Conservation (phyloP, 495 filamentous ascomycete species). For the Daldinia grandis region DNA sequence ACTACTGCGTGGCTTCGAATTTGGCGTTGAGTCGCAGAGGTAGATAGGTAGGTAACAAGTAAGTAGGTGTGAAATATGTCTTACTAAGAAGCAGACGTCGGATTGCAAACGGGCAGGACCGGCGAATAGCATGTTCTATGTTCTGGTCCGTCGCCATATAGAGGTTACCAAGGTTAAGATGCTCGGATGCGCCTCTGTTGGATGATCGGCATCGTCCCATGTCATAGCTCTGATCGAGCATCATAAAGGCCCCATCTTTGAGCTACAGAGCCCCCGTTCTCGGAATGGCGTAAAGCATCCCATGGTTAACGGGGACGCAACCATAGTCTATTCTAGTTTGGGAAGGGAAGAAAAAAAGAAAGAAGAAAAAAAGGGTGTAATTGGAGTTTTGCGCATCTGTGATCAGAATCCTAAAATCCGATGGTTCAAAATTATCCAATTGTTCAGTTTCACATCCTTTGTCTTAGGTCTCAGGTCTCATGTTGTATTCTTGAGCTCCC, state of each 20-base stretch:
- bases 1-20: neutral
- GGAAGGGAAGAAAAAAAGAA: too few relatives aligned
- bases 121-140: conserved; percentile 21
- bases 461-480: conserved; percentile 4
- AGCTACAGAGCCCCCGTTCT: conserved; percentile 18
- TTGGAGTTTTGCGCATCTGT: conserved; percentile 3
- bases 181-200: conserved; percentile 24
- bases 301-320: neutral
- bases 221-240: conserved; percentile 41
- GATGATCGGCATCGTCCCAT: conserved; percentile 30
- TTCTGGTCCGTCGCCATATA: conserved; percentile 4
- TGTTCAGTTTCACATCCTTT: conserved; percentile 13
- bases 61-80: neutral
- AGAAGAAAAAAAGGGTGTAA: conserved; percentile 5
- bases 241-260: conserved; percentile 20
- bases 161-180: conserved; percentile 13
- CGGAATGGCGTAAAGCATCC: conserved; percentile 25
- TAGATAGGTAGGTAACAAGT: too few relatives aligned
- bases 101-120: conserved; percentile 19
- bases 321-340: neutral
- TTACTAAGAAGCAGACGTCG: conserved; percentile 24
- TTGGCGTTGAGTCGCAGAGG: neutral
- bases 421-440: conserved; percentile 16
- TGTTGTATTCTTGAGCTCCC: neutral
- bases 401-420: conserved; percentile 25